Percentiles rank a stretch among this genome's conserved stretches.
These are phyloP conservation scores for Cutaneotrichosporon sp. DNA, from an alignment of 1,284 basidiomycete genomes.

Conservation along the genomic window DNA sequence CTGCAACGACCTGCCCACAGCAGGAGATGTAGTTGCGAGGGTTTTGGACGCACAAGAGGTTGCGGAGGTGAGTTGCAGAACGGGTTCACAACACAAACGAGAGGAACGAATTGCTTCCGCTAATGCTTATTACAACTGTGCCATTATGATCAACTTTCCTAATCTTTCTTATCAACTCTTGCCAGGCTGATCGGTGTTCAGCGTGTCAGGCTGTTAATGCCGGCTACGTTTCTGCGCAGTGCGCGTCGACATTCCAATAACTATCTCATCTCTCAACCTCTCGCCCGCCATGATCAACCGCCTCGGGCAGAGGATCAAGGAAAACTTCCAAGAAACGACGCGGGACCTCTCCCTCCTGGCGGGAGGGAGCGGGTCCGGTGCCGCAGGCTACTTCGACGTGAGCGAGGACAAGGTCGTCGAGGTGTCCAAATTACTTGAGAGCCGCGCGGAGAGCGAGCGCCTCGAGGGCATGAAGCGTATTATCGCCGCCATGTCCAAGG, in stretches of 20 bases:
- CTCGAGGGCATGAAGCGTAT: conserved; percentile 89
- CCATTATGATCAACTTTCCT: background rate
- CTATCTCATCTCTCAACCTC: background rate
- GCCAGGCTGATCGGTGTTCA: background rate
- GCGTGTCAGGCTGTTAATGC: background rate
- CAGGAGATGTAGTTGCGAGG: too few species aligned
- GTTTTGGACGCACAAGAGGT: too few species aligned
- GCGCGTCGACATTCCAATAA: too few species aligned
- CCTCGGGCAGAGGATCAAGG: conserved; percentile 47
- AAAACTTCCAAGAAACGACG: conserved; percentile 50
- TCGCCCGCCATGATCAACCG: conserved; percentile 34
- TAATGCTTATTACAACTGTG: background rate
- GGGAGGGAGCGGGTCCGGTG: conserved; percentile 28
- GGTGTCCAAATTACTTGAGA: conserved; percentile 78
- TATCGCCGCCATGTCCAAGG: conserved; percentile 89
- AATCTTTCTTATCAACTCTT: background rate
- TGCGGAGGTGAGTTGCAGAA: too few species aligned
- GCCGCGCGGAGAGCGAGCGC: conserved; percentile 77
- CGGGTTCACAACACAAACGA: background rate
- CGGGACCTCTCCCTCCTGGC: conserved; percentile 45
- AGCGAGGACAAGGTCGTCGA: conserved; percentile 51
- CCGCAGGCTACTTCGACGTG: conserved; percentile 46
- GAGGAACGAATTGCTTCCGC: background rate
- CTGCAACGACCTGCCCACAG: too few species aligned
- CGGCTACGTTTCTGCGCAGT: background rate